Percentiles rank a stretch among this genome's conserved stretches.
phyloP scores from a whole-genome alignment of 164 flowering plant species.

The Macadamia tetraphylla region DNA sequence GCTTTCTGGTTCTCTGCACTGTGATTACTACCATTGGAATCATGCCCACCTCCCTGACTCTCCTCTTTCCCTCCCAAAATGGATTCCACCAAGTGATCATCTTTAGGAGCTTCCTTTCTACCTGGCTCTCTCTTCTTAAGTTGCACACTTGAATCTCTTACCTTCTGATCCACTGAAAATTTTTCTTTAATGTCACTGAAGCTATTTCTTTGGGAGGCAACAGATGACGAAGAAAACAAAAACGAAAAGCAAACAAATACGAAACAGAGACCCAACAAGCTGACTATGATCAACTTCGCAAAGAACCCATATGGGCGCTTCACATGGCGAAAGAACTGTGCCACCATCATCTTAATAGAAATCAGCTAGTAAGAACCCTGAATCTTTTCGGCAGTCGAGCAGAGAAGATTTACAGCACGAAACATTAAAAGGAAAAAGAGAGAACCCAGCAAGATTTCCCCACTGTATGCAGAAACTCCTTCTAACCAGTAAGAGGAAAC shows the following conservation, averaged over 20 bases:
- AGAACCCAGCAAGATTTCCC: neutral
- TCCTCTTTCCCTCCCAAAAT: conserved; percentile 23
- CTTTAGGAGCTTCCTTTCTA: conserved; percentile 12
- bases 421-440: no score
- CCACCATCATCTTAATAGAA: conserved; percentile 38
- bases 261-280: conserved; percentile 73
- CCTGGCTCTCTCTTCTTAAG: conserved; percentile 12
- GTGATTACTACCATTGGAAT: conserved; percentile 11
- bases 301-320: conserved; percentile 69
- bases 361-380: neutral
- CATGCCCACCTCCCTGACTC: conserved; percentile 29
- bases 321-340: conserved; percentile 49
- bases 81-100: conserved; percentile 22
- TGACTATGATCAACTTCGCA: conserved; percentile 60
- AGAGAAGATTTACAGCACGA: no score
- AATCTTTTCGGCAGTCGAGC: neutral
- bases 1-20: conserved; percentile 7
- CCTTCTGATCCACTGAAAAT: conserved; percentile 24
- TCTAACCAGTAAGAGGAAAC: no score
- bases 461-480: no score
- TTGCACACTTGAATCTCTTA: conserved; percentile 10
- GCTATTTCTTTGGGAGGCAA: conserved; percentile 60
- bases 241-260: conserved; percentile 65
- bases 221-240: conserved; percentile 44
- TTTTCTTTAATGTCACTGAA: conserved; percentile 67